Evolutionary conservation across 208 protist genomes (phyloP), one percentile per base, ranked within the genome.

Genomic region (Crithidia bombi): DNA sequence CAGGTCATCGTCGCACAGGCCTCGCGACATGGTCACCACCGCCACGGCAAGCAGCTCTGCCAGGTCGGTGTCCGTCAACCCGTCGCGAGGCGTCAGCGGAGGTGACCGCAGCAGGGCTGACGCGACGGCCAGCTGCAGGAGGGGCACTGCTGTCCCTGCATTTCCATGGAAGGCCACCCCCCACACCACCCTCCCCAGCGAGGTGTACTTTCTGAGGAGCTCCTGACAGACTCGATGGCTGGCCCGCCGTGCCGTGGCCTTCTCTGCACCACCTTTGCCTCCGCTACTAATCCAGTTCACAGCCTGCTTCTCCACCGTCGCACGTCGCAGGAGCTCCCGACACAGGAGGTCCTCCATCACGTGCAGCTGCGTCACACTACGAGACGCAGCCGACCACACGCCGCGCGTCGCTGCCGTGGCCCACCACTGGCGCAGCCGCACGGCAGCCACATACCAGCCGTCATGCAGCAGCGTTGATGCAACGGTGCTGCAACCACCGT

Each of bases 311-410:
- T n/a, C 51, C 5, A 10, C 33, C 19, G 11, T 32, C 17, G n/a
- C n/a, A 12, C 15, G 35, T 25, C 25, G 58, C 30, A 41, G 19
- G 3, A 70, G 52, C 38, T 43, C 43, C 1, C 2, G 3, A 28
- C 52, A 63, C 30, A 73, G 58, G 5, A 41, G 44, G 5, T 73
- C 68, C 39, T 73, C 68, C 36, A 65, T 32, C 25, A 73, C 68
- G 30, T 61, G 30, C 12, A 73, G 19, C 35, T 43, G 68, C n/a
- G 68, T 32, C 30, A 10, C 30, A n/a, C n/a, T n/a, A n/a, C n/a
- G n/a, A n/a, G n/a, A n/a, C n/a, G n/a, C n/a, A n/a, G n/a, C n/a
- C n/a, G n/a, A n/a, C n/a, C n/a, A n/a, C n/a, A n/a, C n/a, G n/a
- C n/a, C n/a, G n/a, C n/a, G n/a, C n/a, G n/a, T n/a, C n/a, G 15